A percentile compares a stretch with the other conserved stretches of the same genome.
phyloP scores from a whole-genome alignment of 2,329 filamentous ascomycete genomes.

The Fusarium nurragi region DNA sequence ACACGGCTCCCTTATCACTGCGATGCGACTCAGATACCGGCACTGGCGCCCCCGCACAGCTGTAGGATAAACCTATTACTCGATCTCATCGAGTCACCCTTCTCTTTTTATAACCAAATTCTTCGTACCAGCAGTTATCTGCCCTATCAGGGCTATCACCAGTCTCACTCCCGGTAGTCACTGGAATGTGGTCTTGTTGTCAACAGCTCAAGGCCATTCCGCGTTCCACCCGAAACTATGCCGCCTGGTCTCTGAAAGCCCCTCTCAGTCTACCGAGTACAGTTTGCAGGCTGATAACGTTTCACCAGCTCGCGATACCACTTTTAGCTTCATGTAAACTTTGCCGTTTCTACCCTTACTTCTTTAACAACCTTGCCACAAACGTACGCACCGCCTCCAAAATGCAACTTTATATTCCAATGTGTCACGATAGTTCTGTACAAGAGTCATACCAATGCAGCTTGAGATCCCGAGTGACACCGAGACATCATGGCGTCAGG shows the following conservation, averaged over 20 bases:
- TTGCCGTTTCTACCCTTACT: background rate
- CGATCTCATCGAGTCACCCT: constrained; percentile 58
- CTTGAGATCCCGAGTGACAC: constrained; percentile 5
- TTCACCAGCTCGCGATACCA: background rate
- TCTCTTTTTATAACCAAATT: constrained; percentile 19
- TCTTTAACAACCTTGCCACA: background rate
- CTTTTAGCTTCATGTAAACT: background rate
- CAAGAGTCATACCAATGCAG: constrained; percentile 4
- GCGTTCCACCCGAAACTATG: constrained; percentile 18
- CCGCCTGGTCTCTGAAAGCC: background rate
- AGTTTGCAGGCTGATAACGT: constrained; percentile 5
- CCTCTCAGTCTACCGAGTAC: constrained; percentile 1
- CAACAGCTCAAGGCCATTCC: constrained; percentile 11
- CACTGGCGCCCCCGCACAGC: constrained; percentile 13
- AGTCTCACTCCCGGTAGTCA: constrained; percentile 14
- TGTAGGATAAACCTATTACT: constrained; percentile 49
- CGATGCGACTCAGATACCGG: constrained; percentile 34
- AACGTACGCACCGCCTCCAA: background rate
- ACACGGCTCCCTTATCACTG: constrained; percentile 29
- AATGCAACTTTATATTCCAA: background rate
- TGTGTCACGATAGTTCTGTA: background rate
- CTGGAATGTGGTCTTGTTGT: constrained; percentile 14
- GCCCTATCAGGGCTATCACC: constrained; percentile 21
- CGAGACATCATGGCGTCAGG: constrained; percentile 8
- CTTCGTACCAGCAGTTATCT: constrained; percentile 23